Evolutionary conservation across 2,329 filamentous ascomycete species (phyloP), one percentile per base, ranked within the genome.

Genomic region (Alternaria brassicicola): DNA sequence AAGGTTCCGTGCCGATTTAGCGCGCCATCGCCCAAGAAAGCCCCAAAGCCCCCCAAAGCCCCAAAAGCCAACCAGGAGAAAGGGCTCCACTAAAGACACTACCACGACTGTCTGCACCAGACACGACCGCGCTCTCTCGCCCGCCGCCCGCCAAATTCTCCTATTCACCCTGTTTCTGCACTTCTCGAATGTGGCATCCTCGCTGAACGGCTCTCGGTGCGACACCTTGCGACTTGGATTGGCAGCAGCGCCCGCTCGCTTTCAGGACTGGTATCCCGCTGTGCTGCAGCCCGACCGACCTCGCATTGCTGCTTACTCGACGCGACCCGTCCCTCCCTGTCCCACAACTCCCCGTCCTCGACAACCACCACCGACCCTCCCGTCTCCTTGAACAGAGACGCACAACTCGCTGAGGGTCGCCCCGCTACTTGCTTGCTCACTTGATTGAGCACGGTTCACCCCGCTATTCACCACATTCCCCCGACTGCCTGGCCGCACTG

Each of bases 381-480:
- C 38, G 43, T 33, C 42, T 31, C 51, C 36, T 51, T 46, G 41
- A 26, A 35, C 42, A 28, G 8, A 28, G 30, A 52, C 50, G 35
- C 19, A n/a, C 4, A 13, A 39, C 23, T 39, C 26, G 23, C 39
- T 45, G 38, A 46, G 30, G 31, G 13, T 15, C 36, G 59, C 45
- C 52, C 45, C 52, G 43, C 52, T n/a, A 50, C 49, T 23, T 51
- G 28, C 43, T 19, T 66, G 62, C 57, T 55, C 59, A 49, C 52
- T 53, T 31, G 52, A 48, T 63, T 42, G 49, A 42, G 52, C 59
- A 46, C 51, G 45, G 41, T 59, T 54, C 63, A 54, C 73, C 73
- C 73, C 73, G 67, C 73, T 52, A 73, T 70, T 68, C 68, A 68
- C 67, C 61, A 64, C 65, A 57, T 59, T 21, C 57, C 60, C 51